phyloP scores from a whole-genome alignment of 2,329 filamentous ascomycete genomes.

The Lizonia empirigonia region DNA sequence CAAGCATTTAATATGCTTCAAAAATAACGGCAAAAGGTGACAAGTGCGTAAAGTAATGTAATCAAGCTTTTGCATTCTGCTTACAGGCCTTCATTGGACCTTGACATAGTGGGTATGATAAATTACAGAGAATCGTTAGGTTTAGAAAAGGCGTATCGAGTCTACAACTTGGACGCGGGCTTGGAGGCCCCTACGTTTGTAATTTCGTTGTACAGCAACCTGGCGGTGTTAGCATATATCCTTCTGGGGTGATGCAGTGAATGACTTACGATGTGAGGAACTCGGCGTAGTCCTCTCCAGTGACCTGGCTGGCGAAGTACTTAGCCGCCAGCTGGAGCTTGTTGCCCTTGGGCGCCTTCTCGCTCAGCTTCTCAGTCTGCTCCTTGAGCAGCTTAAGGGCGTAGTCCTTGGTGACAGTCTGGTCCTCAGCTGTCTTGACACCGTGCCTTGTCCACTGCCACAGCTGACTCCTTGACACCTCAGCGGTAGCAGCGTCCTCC shows the following conservation, averaged over 20 bases:
- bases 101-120: conserved; percentile 13
- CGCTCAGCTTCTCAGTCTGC: conserved; percentile 74
- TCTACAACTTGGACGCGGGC: conserved; percentile 55
- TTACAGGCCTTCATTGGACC: conserved; percentile 6
- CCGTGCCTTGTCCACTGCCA: conserved; percentile 91
- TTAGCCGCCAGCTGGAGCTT: conserved; percentile 89
- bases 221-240: conserved; percentile 46
- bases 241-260: neutral
- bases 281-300: conserved; percentile 96
- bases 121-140: conserved; percentile 9
- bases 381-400: conserved; percentile 85
- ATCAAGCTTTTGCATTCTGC: conserved; percentile 14
- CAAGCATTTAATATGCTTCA: neutral
- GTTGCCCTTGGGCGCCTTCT: conserved; percentile 82
- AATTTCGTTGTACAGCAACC: conserved; percentile 86
- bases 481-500: conserved; percentile 97
- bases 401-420: conserved; percentile 91
- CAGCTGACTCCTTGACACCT: conserved; percentile 91
- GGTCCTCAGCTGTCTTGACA: conserved; percentile 81
- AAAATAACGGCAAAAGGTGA: neutral
- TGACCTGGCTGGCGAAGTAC: conserved; percentile 92
- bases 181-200: conserved; percentile 72
- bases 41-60: neutral
- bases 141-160: neutral
- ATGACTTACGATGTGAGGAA: conserved; percentile 80